Conservation (phyloP, 2,329 filamentous ascomycete species). For the Exophiala sp. region DNA sequence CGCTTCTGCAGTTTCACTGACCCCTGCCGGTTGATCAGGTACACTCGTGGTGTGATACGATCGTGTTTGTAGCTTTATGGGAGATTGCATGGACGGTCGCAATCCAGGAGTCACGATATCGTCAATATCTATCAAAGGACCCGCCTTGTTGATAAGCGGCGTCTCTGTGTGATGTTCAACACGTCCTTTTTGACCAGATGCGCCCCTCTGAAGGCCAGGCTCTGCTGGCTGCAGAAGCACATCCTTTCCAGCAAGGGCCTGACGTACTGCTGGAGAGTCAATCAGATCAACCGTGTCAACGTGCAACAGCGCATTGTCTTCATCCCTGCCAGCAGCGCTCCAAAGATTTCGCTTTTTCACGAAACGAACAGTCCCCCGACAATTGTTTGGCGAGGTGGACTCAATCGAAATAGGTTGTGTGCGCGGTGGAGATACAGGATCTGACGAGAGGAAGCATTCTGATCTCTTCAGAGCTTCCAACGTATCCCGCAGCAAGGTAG, state of each 20-base stretch:
- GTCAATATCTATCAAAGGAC: slow-evolving; percentile 17
- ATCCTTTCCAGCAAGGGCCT: slow-evolving; percentile 26
- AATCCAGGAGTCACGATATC: slow-evolving; percentile 16
- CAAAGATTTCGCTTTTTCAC: slow-evolving; percentile 51
- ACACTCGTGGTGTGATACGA: slow-evolving; percentile 9
- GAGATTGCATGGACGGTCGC: background rate
- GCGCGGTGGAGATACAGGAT: slow-evolving; percentile 19
- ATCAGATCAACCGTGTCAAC: slow-evolving; percentile 57
- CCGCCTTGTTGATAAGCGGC: slow-evolving; percentile 1
- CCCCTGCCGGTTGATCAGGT: background rate
- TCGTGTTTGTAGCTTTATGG: slow-evolving; percentile 1
- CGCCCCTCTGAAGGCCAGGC: background rate
- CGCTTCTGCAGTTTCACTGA: background rate
- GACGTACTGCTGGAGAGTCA: slow-evolving; percentile 37
- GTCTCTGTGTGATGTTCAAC: background rate
- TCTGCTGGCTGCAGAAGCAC: slow-evolving; percentile 16
- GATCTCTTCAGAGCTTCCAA: slow-evolving; percentile 58
- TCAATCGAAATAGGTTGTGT: slow-evolving; percentile 22
- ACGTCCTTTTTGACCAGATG: background rate
- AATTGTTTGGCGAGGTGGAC: slow-evolving; percentile 29
- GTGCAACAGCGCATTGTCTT: slow-evolving; percentile 58
- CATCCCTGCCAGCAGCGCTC: slow-evolving; percentile 63
- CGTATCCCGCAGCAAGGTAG: slow-evolving; percentile 57
- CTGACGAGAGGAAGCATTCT: slow-evolving; percentile 34
- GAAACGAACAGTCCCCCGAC: slow-evolving; percentile 33